Conservation (phyloP, 352 stramenopile species). For the Pythium aphanidermatum region DNA sequence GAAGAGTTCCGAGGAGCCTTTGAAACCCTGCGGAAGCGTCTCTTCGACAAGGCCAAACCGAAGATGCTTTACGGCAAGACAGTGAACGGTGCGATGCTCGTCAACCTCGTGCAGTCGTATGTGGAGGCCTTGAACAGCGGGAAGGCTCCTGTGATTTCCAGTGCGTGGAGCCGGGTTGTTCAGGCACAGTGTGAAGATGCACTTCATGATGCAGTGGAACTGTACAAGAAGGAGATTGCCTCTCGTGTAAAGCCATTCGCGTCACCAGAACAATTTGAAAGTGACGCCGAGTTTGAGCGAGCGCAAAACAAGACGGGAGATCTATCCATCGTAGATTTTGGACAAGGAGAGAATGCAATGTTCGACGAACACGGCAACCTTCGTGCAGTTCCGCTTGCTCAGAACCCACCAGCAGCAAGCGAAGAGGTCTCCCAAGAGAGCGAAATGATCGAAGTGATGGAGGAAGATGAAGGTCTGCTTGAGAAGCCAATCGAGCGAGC, state of each 20-base stretch:
- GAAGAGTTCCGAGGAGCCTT: conserved; percentile 79
- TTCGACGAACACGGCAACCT: conserved; percentile 79
- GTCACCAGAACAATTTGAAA: conserved; percentile 52
- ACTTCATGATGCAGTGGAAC: conserved; percentile 57
- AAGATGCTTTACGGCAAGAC: conserved; percentile 85
- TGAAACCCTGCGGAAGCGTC: conserved; percentile 49
- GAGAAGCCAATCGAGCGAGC: conserved; percentile 39
- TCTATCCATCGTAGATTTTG: conserved; percentile 43
- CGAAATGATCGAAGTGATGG: conserved; percentile 69
- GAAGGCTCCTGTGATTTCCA: conserved; percentile 84
- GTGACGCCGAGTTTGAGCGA: conserved; percentile 24
- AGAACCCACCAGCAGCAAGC: conserved; percentile 11
- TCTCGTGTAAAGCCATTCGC: conserved; percentile 42
- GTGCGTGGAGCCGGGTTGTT: conserved; percentile 84
- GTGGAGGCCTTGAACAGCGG: conserved; percentile 85
- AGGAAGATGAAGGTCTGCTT: conserved; percentile 34
- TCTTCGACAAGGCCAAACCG: conserved; percentile 76
- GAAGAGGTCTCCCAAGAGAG: conserved; percentile 36
- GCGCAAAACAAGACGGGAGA: conserved; percentile 11
- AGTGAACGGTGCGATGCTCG: conserved; percentile 85
- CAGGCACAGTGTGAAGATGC: conserved; percentile 82
- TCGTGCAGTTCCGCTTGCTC: conserved; percentile 28
- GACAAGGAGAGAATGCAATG: conserved; percentile 52
- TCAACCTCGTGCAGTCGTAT: conserved; percentile 75
- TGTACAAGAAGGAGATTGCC: conserved; percentile 72